Conservation (phyloP, 2,329 filamentous ascomycete genomes). For the Aureobasidium musti region DNA sequence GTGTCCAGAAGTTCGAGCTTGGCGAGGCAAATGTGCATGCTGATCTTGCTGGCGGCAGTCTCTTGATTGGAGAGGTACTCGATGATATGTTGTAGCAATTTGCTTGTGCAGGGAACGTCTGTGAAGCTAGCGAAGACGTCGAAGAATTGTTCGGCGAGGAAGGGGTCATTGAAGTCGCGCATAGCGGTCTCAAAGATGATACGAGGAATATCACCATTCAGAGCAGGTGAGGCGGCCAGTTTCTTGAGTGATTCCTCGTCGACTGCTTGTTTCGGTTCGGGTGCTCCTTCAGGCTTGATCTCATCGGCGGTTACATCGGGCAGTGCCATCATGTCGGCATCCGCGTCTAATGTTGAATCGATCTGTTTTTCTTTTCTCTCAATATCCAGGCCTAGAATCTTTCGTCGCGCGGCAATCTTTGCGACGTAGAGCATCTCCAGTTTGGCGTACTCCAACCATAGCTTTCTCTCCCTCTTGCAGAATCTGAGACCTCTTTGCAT, state of each 20-base stretch:
- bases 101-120: constrained; percentile 63
- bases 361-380: constrained; percentile 47
- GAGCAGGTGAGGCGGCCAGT: constrained; percentile 70
- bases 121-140: constrained; percentile 72
- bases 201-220: constrained; percentile 89
- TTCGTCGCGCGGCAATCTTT: constrained; percentile 73
- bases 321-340: constrained; percentile 60
- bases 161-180: constrained; percentile 67
- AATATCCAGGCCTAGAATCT: constrained; percentile 64
- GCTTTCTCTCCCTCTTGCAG: constrained; percentile 68
- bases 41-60: constrained; percentile 60
- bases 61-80: constrained; percentile 53
- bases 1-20: constrained; percentile 69
- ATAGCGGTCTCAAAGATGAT: constrained; percentile 87
- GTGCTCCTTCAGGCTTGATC: constrained; percentile 56
- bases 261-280: constrained; percentile 51
- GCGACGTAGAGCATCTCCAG: constrained; percentile 90
- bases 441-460: constrained; percentile 90
- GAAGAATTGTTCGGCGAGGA: constrained; percentile 75
- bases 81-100: constrained; percentile 73
- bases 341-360: constrained; percentile 43
- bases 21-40: constrained; percentile 67
- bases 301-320: constrained; percentile 64
- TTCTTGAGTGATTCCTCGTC: constrained; percentile 62
- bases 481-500: constrained; percentile 90